Evolutionary conservation across 768 basidiomycete species (phyloP).

Genomic region (Collybiopsis confluens): DNA sequence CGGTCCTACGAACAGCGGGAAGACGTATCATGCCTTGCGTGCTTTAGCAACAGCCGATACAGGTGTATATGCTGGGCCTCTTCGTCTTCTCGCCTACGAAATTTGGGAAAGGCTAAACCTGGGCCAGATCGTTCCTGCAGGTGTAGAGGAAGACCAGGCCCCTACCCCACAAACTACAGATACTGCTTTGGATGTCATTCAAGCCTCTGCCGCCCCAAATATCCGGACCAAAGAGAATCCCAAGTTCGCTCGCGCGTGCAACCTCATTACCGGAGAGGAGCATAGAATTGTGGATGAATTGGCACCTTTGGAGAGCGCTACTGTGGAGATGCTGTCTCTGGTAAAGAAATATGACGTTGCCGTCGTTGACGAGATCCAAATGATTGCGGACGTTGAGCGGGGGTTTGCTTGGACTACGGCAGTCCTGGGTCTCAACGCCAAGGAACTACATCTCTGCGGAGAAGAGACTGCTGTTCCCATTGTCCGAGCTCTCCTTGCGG

Average conservation of each 20-base stretch:
- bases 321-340: slow-evolving; percentile 84
- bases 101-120: slow-evolving; percentile 89
- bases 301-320: slow-evolving; percentile 69
- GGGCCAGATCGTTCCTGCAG: slow-evolving; percentile 80
- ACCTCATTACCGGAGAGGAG: slow-evolving; percentile 92
- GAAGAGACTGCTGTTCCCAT: slow-evolving; percentile 89
- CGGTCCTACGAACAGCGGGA: slow-evolving; percentile 96
- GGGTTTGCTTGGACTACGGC: slow-evolving; percentile 83
- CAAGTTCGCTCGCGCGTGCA: slow-evolving; percentile 62
- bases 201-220: slow-evolving; percentile 20
- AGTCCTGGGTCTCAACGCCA: slow-evolving; percentile 68
- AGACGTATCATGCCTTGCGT: slow-evolving; percentile 89
- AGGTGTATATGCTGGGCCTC: slow-evolving; percentile 88
- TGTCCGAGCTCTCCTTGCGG: slow-evolving; percentile 60
- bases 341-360: slow-evolving; percentile 60
- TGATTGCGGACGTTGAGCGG: slow-evolving; percentile 77
- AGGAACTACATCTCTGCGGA: slow-evolving; percentile 91
- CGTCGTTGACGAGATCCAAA: slow-evolving; percentile 96
- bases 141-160: slow-evolving; percentile 39
- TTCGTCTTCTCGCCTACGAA: slow-evolving; percentile 92
- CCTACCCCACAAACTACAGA: slow-evolving; percentile 23
- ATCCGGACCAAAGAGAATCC: slow-evolving; percentile 36
- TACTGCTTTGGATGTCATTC: slow-evolving; percentile 22
- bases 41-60: slow-evolving; percentile 71
- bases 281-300: slow-evolving; percentile 58